A percentile compares a stretch with the other conserved stretches of the same genome.
Evolutionary conservation across 1,284 basidiomycete species (phyloP).

Genomic region (Singerocomus rubriflavus): DNA sequence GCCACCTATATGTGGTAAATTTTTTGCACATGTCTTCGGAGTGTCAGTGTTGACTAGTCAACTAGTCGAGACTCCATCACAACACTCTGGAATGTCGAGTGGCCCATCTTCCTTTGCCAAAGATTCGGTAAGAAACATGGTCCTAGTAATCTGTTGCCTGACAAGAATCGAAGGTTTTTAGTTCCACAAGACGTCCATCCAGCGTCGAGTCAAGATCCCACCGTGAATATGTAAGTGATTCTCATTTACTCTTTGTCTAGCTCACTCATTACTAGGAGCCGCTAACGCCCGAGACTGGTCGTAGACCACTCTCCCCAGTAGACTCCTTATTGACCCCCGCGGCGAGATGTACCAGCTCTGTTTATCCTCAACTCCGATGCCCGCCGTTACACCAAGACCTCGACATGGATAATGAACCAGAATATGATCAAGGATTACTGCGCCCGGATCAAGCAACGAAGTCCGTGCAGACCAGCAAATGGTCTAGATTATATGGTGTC

Average conservation of each 20-base stretch:
- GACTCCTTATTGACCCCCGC: conserved; percentile 47
- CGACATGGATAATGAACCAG: conserved; percentile 47
- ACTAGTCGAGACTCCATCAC: conserved; percentile 39
- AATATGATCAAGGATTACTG: conserved; percentile 33
- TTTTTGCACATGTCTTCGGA: neutral
- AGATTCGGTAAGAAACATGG: conserved; percentile 33
- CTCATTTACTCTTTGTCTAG: neutral
- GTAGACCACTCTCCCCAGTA: conserved; percentile 54
- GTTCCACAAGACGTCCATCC: conserved; percentile 27
- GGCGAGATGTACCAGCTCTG: conserved; percentile 40
- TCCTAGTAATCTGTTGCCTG: conserved; percentile 5
- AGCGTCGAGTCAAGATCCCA: conserved; percentile 36
- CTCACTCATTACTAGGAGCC: conserved; percentile 43
- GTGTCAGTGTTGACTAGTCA: conserved; percentile 18
- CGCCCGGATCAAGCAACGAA: conserved; percentile 49
- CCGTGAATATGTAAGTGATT: conserved; percentile 41
- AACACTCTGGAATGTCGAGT: conserved; percentile 40
- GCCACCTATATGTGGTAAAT: conserved; percentile 40
- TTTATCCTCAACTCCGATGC: conserved; percentile 38
- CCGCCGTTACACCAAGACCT: conserved; percentile 41
- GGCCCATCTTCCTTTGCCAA: conserved; percentile 39
- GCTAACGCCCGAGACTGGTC: conserved; percentile 58
- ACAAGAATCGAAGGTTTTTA: conserved; percentile 22
- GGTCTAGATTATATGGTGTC: conserved; percentile 30
- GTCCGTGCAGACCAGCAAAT: conserved; percentile 73